Percentiles rank a stretch among this genome's conserved stretches.
phyloP scores from a whole-genome alignment of 768 basidiomycete genomes.

The Hydnum rufescens region DNA sequence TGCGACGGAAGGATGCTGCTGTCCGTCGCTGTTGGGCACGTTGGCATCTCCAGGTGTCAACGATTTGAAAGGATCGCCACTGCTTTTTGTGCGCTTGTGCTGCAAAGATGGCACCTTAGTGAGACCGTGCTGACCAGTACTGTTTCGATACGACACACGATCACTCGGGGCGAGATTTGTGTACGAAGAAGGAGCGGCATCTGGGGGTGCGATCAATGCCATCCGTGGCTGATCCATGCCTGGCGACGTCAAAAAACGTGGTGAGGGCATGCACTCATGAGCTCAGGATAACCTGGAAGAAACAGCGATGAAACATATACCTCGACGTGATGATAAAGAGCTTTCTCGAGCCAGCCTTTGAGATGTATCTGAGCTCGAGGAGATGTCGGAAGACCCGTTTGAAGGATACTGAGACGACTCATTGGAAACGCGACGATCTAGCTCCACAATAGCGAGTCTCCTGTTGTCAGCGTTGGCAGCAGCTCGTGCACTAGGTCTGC shows the following conservation, averaged over 20 bases:
- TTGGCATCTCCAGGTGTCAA: no score
- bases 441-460: constrained; percentile 10
- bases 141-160: constrained; percentile 18
- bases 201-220: constrained; percentile 54
- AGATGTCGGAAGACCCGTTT: no score
- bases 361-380: no score
- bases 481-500: background rate
- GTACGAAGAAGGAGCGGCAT: constrained; percentile 31
- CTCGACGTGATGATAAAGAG: background rate
- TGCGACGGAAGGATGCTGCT: no score
- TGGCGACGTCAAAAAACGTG: background rate
- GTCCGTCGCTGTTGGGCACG: no score
- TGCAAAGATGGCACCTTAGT: background rate
- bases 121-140: background rate
- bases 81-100: background rate
- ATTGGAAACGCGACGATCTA: background rate
- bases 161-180: constrained; percentile 34
- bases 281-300: background rate
- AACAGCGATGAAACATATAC: background rate
- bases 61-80: no score
- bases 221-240: constrained; percentile 16
- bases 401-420: no score
- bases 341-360: background rate
- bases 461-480: constrained; percentile 8
- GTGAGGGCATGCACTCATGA: background rate